Base-by-base conservation (phyloP, 2,329 filamentous ascomycete genomes). In the Clathrospora elynae region DNA sequence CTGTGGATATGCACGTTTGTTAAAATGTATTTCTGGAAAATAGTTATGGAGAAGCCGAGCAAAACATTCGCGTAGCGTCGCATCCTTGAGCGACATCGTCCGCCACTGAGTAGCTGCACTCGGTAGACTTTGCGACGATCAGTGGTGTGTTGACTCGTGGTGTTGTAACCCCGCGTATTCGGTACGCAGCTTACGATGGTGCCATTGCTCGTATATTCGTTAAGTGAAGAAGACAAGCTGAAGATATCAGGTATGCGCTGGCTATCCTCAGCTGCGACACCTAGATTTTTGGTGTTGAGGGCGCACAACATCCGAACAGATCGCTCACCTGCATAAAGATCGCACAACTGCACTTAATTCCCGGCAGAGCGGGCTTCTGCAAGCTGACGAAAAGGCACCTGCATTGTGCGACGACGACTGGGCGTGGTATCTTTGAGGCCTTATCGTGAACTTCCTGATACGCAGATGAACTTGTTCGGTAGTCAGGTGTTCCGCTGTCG, bases 21-120 rank as follows among this genome's bases (percentile, higher is more conserved):
- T 39, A 33, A 38, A 35, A 48, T 42, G 34, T 51, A 49, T 49
- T 51, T 48, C 46, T 44, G 47, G 43, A 51, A 55, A 51, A 26
- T 35, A 46, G n/a, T n/a, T n/a, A 23, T 48, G 45, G 37, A 47
- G 36, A 45, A 46, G 36, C 46, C 32, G 35, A 17, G 29, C 28
- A 25, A 41, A 22, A 42, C 24, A 31, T 25, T 35, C 20, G 41
- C 43, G 51, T 54, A 47, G 53, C 56, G 55, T 53, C 26, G 45
- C 42, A 56, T 61, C 54, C 57, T 42, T 22, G 55, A 47, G 46
- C 55, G 41, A 49, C 52, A 55, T 57, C 47, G 48, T 45, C 46
- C 43, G 44, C 49, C 49, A 49, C 49, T 54, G 54, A 38, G 35
- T 33, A 51, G 43, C 48, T 54, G 47, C 41, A 41, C 22, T 13